phyloP scores from a whole-genome alignment of 305 asterid species.

The Lippia alba region DNA sequence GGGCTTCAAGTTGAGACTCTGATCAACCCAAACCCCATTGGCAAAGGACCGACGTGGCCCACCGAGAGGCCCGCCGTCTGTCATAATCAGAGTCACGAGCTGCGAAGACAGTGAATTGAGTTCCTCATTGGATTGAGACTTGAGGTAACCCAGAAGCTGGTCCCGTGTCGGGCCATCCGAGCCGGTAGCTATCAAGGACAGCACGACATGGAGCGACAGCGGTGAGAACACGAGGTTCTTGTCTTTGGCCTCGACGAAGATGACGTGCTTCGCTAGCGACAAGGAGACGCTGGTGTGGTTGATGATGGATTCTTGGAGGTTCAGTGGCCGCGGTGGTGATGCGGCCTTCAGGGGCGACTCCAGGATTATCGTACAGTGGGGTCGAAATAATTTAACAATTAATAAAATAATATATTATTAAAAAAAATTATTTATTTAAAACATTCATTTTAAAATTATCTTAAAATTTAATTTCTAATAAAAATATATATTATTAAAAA shows the following conservation, averaged over 20 bases:
- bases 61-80: slow-evolving; percentile 63
- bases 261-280: slow-evolving; percentile 50
- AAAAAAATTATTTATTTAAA: too few species aligned
- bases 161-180: slow-evolving; percentile 58
- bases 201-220: slow-evolving; percentile 59
- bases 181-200: slow-evolving; percentile 66
- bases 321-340: slow-evolving; percentile 40
- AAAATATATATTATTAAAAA: too few species aligned
- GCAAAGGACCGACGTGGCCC: slow-evolving; percentile 74
- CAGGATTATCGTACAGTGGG: too few species aligned
- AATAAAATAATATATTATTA: too few species aligned
- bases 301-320: slow-evolving; percentile 53
- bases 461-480: too few species aligned
- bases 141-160: slow-evolving; percentile 60
- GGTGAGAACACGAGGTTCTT: slow-evolving; percentile 70
- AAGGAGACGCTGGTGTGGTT: slow-evolving; percentile 58
- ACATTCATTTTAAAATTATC: too few species aligned
- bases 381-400: too few species aligned
- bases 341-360: too few species aligned
- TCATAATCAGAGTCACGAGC: slow-evolving; percentile 48
- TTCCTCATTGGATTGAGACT: slow-evolving; percentile 47
- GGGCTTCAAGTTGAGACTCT: slow-evolving; percentile 53
- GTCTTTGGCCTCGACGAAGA: slow-evolving; percentile 48
- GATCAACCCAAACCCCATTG: slow-evolving; percentile 78
- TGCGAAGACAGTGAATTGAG: slow-evolving; percentile 55